Percentiles rank a stretch among this genome's conserved stretches.
Evolutionary conservation across 345 rosid species (phyloP).

Genomic region (Eucalyptus caleyi): DNA sequence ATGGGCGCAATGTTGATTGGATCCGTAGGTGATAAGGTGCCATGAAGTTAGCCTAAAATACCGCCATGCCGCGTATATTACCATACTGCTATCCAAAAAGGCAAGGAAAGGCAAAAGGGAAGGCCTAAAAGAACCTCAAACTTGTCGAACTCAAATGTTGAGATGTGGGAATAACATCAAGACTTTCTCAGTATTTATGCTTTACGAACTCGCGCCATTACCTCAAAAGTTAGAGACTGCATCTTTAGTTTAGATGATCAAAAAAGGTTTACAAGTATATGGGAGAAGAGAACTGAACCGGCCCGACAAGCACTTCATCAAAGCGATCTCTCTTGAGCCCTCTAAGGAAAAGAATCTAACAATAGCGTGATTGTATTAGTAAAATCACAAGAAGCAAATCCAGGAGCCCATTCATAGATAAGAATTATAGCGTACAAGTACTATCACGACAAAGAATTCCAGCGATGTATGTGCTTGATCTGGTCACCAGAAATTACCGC

Average conservation of each 20-base stretch:
- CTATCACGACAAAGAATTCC: background rate
- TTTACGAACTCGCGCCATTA: background rate
- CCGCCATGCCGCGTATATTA: no score
- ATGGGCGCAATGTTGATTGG: background rate
- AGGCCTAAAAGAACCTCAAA: background rate
- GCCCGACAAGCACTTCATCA: background rate
- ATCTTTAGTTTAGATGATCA: background rate
- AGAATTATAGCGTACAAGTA: background rate
- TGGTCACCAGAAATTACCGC: constrained; percentile 63
- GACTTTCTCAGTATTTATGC: background rate
- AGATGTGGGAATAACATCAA: background rate
- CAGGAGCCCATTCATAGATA: background rate
- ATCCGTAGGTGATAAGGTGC: background rate
- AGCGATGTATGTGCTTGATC: background rate
- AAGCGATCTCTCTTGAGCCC: background rate
- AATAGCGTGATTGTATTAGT: background rate
- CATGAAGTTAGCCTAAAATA: background rate
- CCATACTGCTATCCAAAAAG: background rate
- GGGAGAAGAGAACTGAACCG: background rate
- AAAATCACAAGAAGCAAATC: background rate
- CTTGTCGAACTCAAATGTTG: background rate
- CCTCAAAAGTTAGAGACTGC: background rate
- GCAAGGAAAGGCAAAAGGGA: background rate
- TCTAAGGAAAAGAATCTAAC: background rate
- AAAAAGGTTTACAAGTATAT: background rate